Percentiles rank a stretch among this genome's conserved stretches.
These are phyloP conservation scores for Coniochaeta sp. DNA, from an alignment of 2,329 filamentous ascomycete species.

Conservation along the genomic window DNA sequence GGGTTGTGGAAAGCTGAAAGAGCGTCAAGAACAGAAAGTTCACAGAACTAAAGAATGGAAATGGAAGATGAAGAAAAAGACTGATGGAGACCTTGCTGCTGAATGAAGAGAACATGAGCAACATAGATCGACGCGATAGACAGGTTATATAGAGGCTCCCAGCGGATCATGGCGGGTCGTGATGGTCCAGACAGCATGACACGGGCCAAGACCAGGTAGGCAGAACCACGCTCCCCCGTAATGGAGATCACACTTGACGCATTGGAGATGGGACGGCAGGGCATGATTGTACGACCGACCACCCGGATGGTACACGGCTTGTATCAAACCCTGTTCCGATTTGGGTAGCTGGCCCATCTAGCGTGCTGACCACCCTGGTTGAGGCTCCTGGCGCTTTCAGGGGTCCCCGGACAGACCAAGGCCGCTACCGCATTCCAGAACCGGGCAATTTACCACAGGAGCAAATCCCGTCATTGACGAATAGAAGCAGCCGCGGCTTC, in stretches of 20 bases:
- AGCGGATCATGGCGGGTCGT: not conserved
- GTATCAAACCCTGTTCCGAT: not conserved
- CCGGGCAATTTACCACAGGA: too few relatives aligned
- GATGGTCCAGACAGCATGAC: not conserved
- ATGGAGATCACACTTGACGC: constrained; percentile 4
- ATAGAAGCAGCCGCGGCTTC: too few relatives aligned
- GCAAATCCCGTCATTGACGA: too few relatives aligned
- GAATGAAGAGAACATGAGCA: not conserved
- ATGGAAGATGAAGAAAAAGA: not conserved
- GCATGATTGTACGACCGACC: not conserved
- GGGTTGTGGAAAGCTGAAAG: not conserved
- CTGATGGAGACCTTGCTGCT: not conserved
- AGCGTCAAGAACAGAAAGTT: constrained; percentile 5
- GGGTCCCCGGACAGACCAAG: not conserved
- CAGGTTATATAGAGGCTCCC: not conserved
- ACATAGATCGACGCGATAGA: not conserved
- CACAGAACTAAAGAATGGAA: constrained; percentile 5
- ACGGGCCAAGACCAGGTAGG: constrained; percentile 3
- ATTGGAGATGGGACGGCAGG: not conserved
- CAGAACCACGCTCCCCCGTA: constrained; percentile 1
- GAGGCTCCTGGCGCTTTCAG: not conserved
- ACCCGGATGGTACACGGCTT: not conserved
- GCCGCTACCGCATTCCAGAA: too few relatives aligned
- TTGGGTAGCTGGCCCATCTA: not conserved
- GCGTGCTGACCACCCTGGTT: not conserved